A percentile compares a stretch with the other conserved stretches of the same genome.
Evolutionary conservation across 441 rosid species (phyloP).

Genomic region (Francoa sonchifolia): DNA sequence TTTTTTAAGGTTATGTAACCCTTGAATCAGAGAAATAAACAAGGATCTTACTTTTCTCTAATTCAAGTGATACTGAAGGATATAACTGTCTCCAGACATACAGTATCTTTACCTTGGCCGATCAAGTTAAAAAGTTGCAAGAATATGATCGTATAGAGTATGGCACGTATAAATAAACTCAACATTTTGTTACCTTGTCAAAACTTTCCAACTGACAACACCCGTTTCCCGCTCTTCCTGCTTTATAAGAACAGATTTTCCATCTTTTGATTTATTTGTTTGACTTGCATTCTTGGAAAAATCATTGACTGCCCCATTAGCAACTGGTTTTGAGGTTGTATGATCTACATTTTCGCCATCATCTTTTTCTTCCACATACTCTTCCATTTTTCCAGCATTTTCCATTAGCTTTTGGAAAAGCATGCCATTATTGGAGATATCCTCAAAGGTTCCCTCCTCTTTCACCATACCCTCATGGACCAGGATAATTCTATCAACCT

Average conservation of each 20-base stretch:
- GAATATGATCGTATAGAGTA: background rate
- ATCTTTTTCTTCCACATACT: constrained; percentile 49
- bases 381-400: constrained; percentile 98
- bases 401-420: constrained; percentile 88
- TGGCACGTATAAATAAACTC: constrained; percentile 1
- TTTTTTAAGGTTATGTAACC: too few relatives aligned
- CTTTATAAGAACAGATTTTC: constrained; percentile 87
- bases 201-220: constrained; percentile 77
- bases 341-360: constrained; percentile 28
- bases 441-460: constrained; percentile 93
- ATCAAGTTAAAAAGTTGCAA: too few relatives aligned
- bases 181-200: constrained; percentile 42
- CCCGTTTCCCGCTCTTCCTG: constrained; percentile 97
- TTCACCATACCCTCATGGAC: constrained; percentile 76
- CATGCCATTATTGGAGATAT: constrained; percentile 51
- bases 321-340: constrained; percentile 33
- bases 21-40: too few relatives aligned
- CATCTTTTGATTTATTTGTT: constrained; percentile 43
- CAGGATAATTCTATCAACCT: constrained; percentile 73
- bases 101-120: too few relatives aligned
- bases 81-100: too few relatives aligned
- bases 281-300: constrained; percentile 25
- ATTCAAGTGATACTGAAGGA: too few relatives aligned
- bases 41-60: too few relatives aligned
- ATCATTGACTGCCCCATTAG: constrained; percentile 34